Conservation (phyloP, 169 alveolate genomes). For the Plasmodium falciparum region DNA sequence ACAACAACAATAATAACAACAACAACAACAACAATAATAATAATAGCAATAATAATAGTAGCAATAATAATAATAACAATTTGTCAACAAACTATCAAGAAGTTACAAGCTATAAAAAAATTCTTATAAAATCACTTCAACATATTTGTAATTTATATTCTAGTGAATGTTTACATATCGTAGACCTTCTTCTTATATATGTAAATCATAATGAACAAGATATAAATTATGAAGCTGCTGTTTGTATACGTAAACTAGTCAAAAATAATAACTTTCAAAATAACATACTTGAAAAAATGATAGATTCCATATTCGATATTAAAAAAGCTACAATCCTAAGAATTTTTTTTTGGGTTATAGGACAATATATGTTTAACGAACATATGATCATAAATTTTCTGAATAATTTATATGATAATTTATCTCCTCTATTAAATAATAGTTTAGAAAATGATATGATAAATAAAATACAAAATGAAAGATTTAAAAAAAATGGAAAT, state of each 20-base stretch:
- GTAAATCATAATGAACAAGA: constrained; percentile 76
- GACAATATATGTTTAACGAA: constrained; percentile 45
- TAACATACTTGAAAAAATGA: constrained; percentile 36
- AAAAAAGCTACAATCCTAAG: constrained; percentile 74
- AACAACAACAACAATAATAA: neutral
- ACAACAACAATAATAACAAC: neutral
- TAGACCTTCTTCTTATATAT: constrained; percentile 77
- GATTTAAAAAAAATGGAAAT: constrained; percentile 77
- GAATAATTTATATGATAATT: constrained; percentile 16
- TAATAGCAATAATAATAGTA: neutral
- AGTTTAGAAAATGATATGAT: constrained; percentile 35
- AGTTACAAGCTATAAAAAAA: constrained; percentile 75
- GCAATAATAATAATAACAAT: neutral
- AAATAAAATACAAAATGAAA: constrained; percentile 54
- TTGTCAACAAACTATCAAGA: constrained; percentile 75
- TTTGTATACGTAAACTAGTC: constrained; percentile 76
- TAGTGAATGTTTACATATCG: constrained; percentile 74
- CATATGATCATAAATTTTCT: constrained; percentile 19
- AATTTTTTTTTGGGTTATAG: constrained; percentile 73
- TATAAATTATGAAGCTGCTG: constrained; percentile 81
- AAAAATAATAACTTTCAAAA: constrained; percentile 17
- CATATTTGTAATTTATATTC: constrained; percentile 82
- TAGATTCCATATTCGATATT: constrained; percentile 64
- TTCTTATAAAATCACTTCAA: constrained; percentile 80
- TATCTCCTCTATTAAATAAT: constrained; percentile 53